Evolutionary conservation across 2,329 filamentous ascomycete genomes (phyloP), one percentile per base, ranked within the genome.

Genomic region (Pseudogymnoascus sp.): DNA sequence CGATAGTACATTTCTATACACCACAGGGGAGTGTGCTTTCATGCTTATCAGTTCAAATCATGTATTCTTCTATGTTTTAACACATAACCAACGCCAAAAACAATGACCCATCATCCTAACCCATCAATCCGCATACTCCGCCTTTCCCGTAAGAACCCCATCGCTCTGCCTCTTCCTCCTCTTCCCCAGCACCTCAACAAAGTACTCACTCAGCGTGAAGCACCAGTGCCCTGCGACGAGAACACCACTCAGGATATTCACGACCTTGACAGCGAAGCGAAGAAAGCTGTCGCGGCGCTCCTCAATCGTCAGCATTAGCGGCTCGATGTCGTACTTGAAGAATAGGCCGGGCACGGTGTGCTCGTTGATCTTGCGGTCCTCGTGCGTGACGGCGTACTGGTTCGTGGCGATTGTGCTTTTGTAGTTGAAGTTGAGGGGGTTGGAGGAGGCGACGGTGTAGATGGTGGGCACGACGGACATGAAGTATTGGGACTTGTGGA

Each of bases 241-340:
- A 18, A 97, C 91, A 12, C 94, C 94, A 64, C 86, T 90, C 9
- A 97, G 81, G 15, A 97, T 88, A 75, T 99, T 99, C 67, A 97
- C 87, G 59, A 97, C 76, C 72, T 93, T 86, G 67, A 97, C 82
- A 48, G 92, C 64, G 68, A 99, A 84, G 25, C 82, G 80, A 66
- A 96, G 76, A 63, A 96, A 79, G 45, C 89, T 82, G 62, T 87
- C 87, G 71, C 92, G 85, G 70, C 86, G 85, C 77, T 97, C 93
- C 65, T 88, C 87, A 42, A 99, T 87, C 29, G 88, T 87, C 60
- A 99, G 80, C 73, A 94, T 78, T 69, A 99, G 92, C 1, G 94
- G 94, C 79, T 99, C 94, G 69, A 99, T 97, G 73, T 97, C 93
- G 77, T 96, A 99, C 78, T 97, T 99, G 82, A 99, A 90, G 74